Evolutionary conservation across 805 yeast genomes (phyloP), one percentile per base, ranked within the genome.

Genomic region (Dipodascopsis uninucleata): DNA sequence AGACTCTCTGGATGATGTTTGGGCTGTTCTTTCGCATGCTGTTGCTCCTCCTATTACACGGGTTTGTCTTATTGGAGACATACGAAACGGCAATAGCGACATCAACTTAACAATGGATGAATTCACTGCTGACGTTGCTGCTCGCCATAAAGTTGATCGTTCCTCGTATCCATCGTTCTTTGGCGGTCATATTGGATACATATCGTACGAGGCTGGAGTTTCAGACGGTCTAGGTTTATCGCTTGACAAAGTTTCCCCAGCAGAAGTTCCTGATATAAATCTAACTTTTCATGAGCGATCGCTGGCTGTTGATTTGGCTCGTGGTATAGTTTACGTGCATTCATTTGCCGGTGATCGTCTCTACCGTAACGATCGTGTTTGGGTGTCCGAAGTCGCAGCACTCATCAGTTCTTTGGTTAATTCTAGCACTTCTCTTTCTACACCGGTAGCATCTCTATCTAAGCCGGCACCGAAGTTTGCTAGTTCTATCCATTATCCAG

Each of bases 141-240:
- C 12, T 7, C 6, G 18, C n/a, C n/a, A 18, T 20, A 21, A 28
- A 5, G 20, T 9, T 7, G 5, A 20, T 31, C 14, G 29, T 40
- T 16, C 26, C 23, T 26, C 8, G 18, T 34, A 67, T 0, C 66
- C 86, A 16, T 95, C 96, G 1, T 93, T 93, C 58, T 68, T 79
- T 45, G 97, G 98, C n/a, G 99, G 99, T 0, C 71, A 85, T 25
- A 69, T 89, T 43, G 99, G 99, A 3, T 70, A 82, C 32, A 63
- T 93, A 8, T 82, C 95, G 0, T 93, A 93, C 61, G 98, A 90
- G 61, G 90, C 85, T 66, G 95, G 95, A 0, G 74, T 75, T 21
- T 72, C 26, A 5, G 46, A 41, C 21, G 49, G 51, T 2, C 34
- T 57, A 1, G 37, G 32, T n/a, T 17, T 49, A 2, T 10, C 10